Conservation (phyloP, 768 basidiomycete species). For the Clitopilus hobsonii region DNA sequence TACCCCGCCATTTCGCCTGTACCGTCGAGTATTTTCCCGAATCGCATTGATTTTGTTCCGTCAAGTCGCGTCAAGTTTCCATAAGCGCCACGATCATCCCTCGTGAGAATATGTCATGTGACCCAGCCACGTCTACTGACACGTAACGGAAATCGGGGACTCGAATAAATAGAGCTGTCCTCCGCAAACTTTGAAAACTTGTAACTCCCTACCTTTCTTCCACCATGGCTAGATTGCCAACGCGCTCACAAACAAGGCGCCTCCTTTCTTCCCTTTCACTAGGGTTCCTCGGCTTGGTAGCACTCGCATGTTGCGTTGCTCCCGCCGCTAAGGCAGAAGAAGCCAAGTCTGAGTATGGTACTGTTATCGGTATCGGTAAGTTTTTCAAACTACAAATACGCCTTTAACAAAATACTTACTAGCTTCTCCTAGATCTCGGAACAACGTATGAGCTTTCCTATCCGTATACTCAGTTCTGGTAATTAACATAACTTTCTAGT, state of each 20-base stretch:
- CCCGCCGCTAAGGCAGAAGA: conserved; percentile 62
- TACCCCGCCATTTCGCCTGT: background rate
- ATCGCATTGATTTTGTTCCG: background rate
- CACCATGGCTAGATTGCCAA: conserved; percentile 45
- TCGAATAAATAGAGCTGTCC: conserved; percentile 2
- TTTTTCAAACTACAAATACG: conserved; percentile 5
- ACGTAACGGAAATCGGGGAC: background rate
- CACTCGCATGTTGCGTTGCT: conserved; percentile 69
- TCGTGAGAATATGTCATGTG: background rate
- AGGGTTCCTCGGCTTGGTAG: conserved; percentile 57
- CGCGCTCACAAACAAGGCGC: conserved; percentile 54
- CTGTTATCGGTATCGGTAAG: conserved; percentile 90
- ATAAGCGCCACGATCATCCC: background rate
- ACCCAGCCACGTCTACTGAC: conserved; percentile 3
- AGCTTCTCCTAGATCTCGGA: conserved; percentile 64
- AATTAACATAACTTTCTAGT: conserved; percentile 35
- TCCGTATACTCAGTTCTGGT: background rate
- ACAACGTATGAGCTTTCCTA: conserved; percentile 57
- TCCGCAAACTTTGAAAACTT: background rate
- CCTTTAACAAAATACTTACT: conserved; percentile 2
- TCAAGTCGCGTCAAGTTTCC: background rate
- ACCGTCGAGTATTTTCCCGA: background rate
- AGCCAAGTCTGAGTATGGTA: conserved; percentile 73
- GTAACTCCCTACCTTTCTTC: conserved; percentile 18
- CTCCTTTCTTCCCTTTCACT: conserved; percentile 57